A percentile compares a stretch with the other conserved stretches of the same genome.
These are phyloP conservation scores for Chimonanthus salicifolius DNA, from an alignment of 164 flowering plant genomes.

Conservation along the genomic window DNA sequence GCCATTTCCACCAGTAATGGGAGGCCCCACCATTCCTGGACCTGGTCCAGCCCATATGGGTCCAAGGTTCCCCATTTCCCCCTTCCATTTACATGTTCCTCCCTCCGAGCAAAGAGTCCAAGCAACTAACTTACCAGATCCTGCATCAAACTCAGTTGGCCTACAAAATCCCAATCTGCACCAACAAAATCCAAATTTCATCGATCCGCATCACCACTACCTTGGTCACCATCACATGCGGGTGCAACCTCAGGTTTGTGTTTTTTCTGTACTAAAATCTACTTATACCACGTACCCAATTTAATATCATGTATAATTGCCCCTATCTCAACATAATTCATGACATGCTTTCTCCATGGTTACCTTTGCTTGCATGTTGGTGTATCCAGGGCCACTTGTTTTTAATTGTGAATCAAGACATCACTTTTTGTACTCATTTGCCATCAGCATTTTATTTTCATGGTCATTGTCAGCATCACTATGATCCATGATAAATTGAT, in stretches of 20 bases:
- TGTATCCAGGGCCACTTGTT: too few relatives aligned
- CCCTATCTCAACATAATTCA: too few relatives aligned
- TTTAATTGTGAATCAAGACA: too few relatives aligned
- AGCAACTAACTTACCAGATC: conserved; percentile 32
- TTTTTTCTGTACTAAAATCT: neutral
- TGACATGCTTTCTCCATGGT: neutral
- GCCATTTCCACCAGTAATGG: conserved; percentile 56
- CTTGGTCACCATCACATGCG: conserved; percentile 41
- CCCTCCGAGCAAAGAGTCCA: conserved; percentile 39
- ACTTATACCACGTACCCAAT: neutral
- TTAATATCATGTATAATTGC: too few relatives aligned
- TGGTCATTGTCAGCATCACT: too few relatives aligned
- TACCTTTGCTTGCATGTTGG: neutral
- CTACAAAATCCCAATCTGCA: conserved; percentile 29
- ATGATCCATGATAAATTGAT: too few relatives aligned
- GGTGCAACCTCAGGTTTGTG: conserved; percentile 39
- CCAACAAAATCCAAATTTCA: conserved; percentile 30
- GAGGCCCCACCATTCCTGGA: conserved; percentile 41
- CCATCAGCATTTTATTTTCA: too few relatives aligned
- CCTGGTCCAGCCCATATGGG: conserved; percentile 47
- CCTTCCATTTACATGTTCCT: conserved; percentile 47
- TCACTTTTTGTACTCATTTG: too few relatives aligned
- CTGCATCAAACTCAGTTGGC: conserved; percentile 25
- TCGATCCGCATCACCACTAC: conserved; percentile 62
- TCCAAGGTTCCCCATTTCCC: conserved; percentile 52